A percentile compares a stretch with the other conserved stretches of the same genome.
phyloP scores from a whole-genome alignment of 108 stramenopile genomes.

The Nitzschia sp. region DNA sequence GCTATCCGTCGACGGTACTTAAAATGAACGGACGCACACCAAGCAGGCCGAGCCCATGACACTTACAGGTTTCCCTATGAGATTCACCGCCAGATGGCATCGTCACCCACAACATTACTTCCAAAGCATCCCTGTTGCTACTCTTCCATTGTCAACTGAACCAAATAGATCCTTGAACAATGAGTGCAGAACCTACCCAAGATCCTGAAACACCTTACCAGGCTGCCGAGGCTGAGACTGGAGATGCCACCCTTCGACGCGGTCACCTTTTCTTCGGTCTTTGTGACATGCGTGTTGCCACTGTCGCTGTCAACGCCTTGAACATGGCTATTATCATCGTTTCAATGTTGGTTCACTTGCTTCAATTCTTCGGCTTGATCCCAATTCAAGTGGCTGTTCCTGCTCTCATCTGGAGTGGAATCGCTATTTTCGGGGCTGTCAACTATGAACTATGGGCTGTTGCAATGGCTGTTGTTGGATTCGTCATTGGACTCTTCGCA shows the following conservation, averaged over 20 bases:
- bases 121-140: neutral
- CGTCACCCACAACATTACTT: neutral
- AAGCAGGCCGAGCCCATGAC: neutral
- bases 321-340: slow-evolving; percentile 22
- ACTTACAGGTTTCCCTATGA: neutral
- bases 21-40: neutral
- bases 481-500: slow-evolving; percentile 8
- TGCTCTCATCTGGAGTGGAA: slow-evolving; percentile 23
- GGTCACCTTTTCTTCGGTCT: slow-evolving; percentile 8
- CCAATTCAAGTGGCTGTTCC: slow-evolving; percentile 15
- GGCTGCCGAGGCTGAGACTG: neutral
- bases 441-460: slow-evolving; percentile 32
- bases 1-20: neutral
- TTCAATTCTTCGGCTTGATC: slow-evolving; percentile 19
- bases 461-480: slow-evolving; percentile 17
- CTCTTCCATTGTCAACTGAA: neutral
- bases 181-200: slow-evolving; percentile 3
- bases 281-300: slow-evolving; percentile 37
- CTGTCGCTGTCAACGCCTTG: slow-evolving; percentile 21
- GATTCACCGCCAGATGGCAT: neutral
- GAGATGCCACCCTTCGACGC: neutral
- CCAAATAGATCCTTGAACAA: neutral
- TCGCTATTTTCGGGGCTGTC: slow-evolving; percentile 28
- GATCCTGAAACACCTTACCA: slow-evolving; percentile 17
- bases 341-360: slow-evolving; percentile 1